Base-by-base conservation (phyloP, 1,139 yeast genomes). In the Scheffersomyces quercinus region DNA sequence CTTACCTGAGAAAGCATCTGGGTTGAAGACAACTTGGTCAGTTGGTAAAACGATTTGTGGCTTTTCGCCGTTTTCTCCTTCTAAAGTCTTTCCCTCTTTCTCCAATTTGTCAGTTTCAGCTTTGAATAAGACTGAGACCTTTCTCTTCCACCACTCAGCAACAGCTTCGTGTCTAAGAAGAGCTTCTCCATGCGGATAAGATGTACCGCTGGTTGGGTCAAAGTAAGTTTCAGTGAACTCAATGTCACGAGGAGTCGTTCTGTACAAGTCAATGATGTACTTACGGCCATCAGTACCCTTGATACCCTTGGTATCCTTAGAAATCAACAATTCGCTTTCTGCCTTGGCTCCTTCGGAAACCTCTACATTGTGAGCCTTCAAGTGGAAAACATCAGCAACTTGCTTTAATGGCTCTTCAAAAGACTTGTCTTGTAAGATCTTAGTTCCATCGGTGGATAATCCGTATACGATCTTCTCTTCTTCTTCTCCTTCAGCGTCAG, bases 121-220 rank as follows among this genome's bases (percentile, higher is more conserved):
- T 54, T 78, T 79, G 51, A 70, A 65, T 39, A 80, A 76, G 20
- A 72, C 77, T 15, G 86, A 81, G 8, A 85, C 77, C 58, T 84
- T 81, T 52, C 81, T 67, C 58, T 80, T 80, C 86, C 95, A 89
- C 96, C 96, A 91, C 56, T 84, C 88, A 55, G 85, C 91, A 41
- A 93, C 82, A 10, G 96, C 93, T 68, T 93, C 98, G 49, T 83
- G 84, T 70, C 99, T 83, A 40, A 93, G 58, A 30, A 87, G 78
- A 13, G 87, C 74, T 67, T 89, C 88, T 49, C 80, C 78, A 60
- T 89, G 97, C 26, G 97, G 97, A 62, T 91, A 91, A 8, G 83
- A 74, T n/a, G 62, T 53, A 11, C 67, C 67, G 20, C 63, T 64
- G 11, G 65, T 68, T 3, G 63, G 64, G 11, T 69, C 66, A 59